Evolutionary conservation across 495 filamentous ascomycete genomes (phyloP), one percentile per base, ranked within the genome.

Genomic region (Neurospora intermedia): DNA sequence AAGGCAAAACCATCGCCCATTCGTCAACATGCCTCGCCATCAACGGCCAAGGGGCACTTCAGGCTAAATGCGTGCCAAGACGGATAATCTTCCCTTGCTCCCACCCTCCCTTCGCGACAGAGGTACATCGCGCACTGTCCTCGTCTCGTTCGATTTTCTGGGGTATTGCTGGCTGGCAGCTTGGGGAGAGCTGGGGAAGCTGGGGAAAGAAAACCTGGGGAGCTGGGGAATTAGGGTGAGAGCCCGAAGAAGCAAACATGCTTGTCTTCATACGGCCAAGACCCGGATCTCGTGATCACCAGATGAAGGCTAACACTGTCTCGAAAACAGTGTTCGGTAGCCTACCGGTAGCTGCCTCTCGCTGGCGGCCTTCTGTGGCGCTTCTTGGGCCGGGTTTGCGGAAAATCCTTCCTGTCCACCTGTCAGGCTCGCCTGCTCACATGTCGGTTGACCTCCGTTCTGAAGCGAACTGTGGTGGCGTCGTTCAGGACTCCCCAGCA

Each of bases 51-150:
- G 42, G 71, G 40, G 13, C 9, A 43, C 16, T 77, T 77, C 74
- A 77, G 77, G 72, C 77, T 77, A 76, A 77, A 75, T 74, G 69
- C 27, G 9, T 13, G 77, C 77, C 76, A 78, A 78, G 77, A 71
- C 77, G 77, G 77, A 72, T 77, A 75, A 77, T 72, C 10, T 66
- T 18, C n/a, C 38, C 43, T 70, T 62, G 45, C 69, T 72, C 11
- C 48, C 48, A 59, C 48, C 48, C 20, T 69, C 45, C 71, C 31
- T 70, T 72, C n/a, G 45, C 15, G 2, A 59, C 48, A 11, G 16
- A 48, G 38, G 54, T 66, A 66, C 54, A 66, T 66, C 15, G 54
- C 31, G 23, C 9, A 66, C 27, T 38, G 48, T 59, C 11, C 48
- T 59, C 48, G 48, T 59, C 48, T 20, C 18, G 20, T 46, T n/a